Percentiles rank a stretch among this genome's conserved stretches.
Conservation (phyloP, 2,329 filamentous ascomycete genomes). For the Byssothecium circinans region DNA sequence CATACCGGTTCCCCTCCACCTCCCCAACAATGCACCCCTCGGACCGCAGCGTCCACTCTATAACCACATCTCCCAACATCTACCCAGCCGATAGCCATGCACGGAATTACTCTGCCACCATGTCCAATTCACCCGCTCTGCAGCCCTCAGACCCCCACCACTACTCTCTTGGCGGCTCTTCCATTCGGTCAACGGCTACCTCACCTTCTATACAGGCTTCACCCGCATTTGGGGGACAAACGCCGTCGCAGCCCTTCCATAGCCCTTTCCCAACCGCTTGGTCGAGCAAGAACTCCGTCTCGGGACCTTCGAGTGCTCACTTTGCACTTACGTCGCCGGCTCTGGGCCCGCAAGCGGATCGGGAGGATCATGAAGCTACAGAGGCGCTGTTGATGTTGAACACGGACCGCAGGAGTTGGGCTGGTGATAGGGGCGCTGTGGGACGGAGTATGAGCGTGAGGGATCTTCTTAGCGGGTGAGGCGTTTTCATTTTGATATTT, state of each 20-base stretch:
- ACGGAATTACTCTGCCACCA: conserved; percentile 49
- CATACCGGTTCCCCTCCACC: conserved; percentile 12
- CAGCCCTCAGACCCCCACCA: conserved; percentile 52
- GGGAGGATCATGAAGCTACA: conserved; percentile 71
- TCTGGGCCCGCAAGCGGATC: conserved; percentile 40
- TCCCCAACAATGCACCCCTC: conserved; percentile 43
- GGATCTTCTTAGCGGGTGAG: conserved; percentile 44
- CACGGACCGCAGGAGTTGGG: conserved; percentile 65
- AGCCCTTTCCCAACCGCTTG: conserved; percentile 34
- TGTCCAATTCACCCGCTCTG: conserved; percentile 40
- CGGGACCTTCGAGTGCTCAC: conserved; percentile 26
- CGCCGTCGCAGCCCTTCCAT: conserved; percentile 29
- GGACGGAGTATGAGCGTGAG: conserved; percentile 50
- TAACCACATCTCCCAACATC: conserved; percentile 45
- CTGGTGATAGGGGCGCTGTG: conserved; percentile 19
- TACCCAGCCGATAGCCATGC: conserved; percentile 43
- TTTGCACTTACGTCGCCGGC: conserved; percentile 42
- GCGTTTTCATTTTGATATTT: neutral
- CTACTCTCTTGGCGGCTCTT: conserved; percentile 48
- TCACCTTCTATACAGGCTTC: conserved; percentile 41
- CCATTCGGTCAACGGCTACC: conserved; percentile 39
- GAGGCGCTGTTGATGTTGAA: conserved; percentile 88
- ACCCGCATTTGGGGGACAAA: conserved; percentile 48
- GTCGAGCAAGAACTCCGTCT: conserved; percentile 27
- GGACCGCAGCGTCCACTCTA: conserved; percentile 41